These are phyloP conservation scores for Trichoderma hamatum DNA, from an alignment of 2,329 filamentous ascomycete species.

Conservation along the genomic window DNA sequence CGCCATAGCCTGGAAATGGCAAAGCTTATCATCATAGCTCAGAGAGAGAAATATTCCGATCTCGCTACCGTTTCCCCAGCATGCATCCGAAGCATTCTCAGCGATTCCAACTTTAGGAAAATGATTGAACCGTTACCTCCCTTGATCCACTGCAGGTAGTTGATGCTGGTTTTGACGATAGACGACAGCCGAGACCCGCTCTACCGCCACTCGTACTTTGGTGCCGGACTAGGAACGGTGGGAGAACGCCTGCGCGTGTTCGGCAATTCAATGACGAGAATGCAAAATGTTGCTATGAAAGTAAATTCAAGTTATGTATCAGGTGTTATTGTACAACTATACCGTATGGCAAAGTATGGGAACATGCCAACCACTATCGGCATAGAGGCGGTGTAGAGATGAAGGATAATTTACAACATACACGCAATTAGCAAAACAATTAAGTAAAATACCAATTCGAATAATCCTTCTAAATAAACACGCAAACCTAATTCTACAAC, in stretches of 20 bases:
- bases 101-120: not conserved
- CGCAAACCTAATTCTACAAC: not conserved
- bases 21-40: not conserved
- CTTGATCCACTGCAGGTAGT: not conserved
- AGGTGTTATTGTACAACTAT: too few relatives aligned
- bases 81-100: not conserved
- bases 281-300: too few relatives aligned
- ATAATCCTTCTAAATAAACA: not conserved
- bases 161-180: not conserved
- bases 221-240: not conserved
- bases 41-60: not conserved
- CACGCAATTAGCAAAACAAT: too few relatives aligned
- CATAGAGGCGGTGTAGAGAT: too few relatives aligned
- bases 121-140: not conserved
- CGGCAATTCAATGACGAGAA: not conserved
- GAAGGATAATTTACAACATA: too few relatives aligned
- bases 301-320: too few relatives aligned
- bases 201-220: not conserved
- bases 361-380: too few relatives aligned
- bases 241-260: too few relatives aligned
- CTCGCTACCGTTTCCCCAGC: not conserved
- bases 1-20: not conserved
- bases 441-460: not conserved
- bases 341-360: too few relatives aligned
- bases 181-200: constrained; percentile 16